Percentiles rank a stretch among this genome's conserved stretches.
Evolutionary conservation across 2,329 filamentous ascomycete species (phyloP).

Genomic region (Leptographium lundbergii): DNA sequence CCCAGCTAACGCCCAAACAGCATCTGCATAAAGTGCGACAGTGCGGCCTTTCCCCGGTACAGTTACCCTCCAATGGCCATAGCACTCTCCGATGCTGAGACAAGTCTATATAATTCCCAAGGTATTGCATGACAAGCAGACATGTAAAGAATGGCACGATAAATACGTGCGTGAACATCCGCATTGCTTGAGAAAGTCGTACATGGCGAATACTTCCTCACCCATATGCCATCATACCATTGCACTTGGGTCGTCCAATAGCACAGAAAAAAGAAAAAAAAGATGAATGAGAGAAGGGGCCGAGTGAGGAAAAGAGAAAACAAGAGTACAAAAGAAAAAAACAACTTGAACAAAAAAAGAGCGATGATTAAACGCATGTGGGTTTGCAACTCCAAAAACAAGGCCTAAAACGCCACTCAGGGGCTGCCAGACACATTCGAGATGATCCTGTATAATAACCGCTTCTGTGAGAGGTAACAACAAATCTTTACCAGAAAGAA

Average conservation of each 20-base stretch:
- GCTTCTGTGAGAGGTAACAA: constrained; percentile 1
- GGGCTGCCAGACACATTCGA: constrained; percentile 10
- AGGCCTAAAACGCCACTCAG: constrained; percentile 4
- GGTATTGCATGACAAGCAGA: not conserved
- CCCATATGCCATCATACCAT: not conserved
- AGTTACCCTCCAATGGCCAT: not conserved
- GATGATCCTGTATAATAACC: constrained; percentile 4
- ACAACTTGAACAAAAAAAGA: not conserved
- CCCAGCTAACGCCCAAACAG: not conserved
- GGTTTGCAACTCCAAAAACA: not conserved
- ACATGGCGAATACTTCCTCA: not conserved
- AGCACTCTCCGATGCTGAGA: not conserved
- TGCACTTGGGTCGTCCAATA: not conserved
- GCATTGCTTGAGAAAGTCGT: not conserved
- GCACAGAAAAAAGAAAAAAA: not conserved
- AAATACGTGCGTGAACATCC: not conserved
- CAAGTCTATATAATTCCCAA: not conserved
- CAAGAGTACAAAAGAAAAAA: constrained; percentile 1
- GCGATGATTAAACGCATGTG: not conserved
- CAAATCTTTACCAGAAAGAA: not conserved
- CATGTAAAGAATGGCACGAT: not conserved
- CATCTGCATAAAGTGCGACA: not conserved
- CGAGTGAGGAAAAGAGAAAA: not conserved
- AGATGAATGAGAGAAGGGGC: not conserved
- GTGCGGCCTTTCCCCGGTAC: not conserved